Evolutionary conservation across 306 rosid genomes (phyloP).

Genomic region (Rosa persica): DNA sequence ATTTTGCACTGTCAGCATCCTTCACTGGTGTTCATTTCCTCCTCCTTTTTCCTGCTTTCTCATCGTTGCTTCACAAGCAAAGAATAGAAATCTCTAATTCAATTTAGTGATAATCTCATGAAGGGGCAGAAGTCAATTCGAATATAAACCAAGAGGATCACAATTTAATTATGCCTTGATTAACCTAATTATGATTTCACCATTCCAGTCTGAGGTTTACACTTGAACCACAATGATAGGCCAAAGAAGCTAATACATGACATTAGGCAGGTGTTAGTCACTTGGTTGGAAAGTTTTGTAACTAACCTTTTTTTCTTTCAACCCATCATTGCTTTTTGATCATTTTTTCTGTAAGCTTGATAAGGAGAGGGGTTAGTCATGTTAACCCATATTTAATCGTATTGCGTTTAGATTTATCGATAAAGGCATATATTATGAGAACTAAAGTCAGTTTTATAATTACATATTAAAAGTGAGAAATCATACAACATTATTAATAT

Average conservation of each 20-base stretch:
- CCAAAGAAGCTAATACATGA: constrained; percentile 7
- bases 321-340: not conserved
- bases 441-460: too few relatives aligned
- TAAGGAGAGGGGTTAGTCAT: not conserved
- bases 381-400: not conserved
- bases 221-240: constrained; percentile 29
- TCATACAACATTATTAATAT: too few relatives aligned
- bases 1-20: constrained; percentile 34
- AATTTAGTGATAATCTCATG: constrained; percentile 22
- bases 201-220: constrained; percentile 33
- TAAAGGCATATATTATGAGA: too few relatives aligned
- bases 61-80: constrained; percentile 66
- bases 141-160: constrained; percentile 1
- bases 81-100: constrained; percentile 39
- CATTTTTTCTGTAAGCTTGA: not conserved
- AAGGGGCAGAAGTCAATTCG: constrained; percentile 6
- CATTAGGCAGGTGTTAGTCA: constrained; percentile 20
- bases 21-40: constrained; percentile 25
- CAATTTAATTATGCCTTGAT: constrained; percentile 7
- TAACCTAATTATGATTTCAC: constrained; percentile 30
- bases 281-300: not conserved
- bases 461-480: not conserved
- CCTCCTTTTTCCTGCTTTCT: constrained; percentile 31
- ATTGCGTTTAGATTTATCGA: too few relatives aligned
- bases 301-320: not conserved